A percentile compares a stretch with the other conserved stretches of the same genome.
Evolutionary conservation across 225 moss, liverwort and hornwort genomes (phyloP).

Genomic region (Physcomitrellopsis africana): DNA sequence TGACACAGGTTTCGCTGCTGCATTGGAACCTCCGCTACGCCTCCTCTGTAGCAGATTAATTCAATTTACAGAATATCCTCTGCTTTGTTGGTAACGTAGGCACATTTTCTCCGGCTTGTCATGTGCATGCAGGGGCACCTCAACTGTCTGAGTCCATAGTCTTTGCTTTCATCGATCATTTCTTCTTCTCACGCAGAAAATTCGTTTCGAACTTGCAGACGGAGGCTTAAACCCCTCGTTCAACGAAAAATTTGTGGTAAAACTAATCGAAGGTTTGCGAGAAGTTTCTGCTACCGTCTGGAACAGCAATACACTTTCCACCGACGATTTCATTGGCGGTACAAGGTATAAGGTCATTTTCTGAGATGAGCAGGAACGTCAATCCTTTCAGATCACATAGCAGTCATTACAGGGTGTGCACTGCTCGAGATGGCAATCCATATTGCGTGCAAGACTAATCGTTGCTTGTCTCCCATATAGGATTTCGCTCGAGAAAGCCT

Average conservation of each 20-base stretch:
- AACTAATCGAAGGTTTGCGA: constrained; percentile 79
- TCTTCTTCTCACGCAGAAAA: too few species aligned
- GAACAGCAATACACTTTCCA: constrained; percentile 72
- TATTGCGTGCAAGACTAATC: not conserved
- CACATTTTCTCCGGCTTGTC: too few species aligned
- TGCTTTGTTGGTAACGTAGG: too few species aligned
- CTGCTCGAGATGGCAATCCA: too few species aligned
- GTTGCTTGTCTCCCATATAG: constrained; percentile 37
- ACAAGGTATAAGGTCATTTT: constrained; percentile 46
- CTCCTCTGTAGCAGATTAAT: too few species aligned
- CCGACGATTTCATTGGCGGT: constrained; percentile 79
- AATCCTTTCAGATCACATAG: not conserved
- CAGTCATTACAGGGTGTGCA: not conserved
- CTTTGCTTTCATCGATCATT: too few species aligned
- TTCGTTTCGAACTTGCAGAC: constrained; percentile 46
- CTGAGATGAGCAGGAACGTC: too few species aligned
- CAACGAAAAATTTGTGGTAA: constrained; percentile 71
- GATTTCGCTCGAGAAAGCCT: constrained; percentile 66
- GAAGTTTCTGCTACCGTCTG: constrained; percentile 73
- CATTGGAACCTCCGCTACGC: too few species aligned
- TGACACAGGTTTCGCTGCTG: constrained; percentile 50
- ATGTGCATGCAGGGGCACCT: too few species aligned
- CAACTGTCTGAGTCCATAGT: too few species aligned
- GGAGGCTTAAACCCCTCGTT: constrained; percentile 85
- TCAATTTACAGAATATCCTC: too few species aligned